Evolutionary conservation across 1,284 basidiomycete species (phyloP).

Genomic region (Trametes polyzona): DNA sequence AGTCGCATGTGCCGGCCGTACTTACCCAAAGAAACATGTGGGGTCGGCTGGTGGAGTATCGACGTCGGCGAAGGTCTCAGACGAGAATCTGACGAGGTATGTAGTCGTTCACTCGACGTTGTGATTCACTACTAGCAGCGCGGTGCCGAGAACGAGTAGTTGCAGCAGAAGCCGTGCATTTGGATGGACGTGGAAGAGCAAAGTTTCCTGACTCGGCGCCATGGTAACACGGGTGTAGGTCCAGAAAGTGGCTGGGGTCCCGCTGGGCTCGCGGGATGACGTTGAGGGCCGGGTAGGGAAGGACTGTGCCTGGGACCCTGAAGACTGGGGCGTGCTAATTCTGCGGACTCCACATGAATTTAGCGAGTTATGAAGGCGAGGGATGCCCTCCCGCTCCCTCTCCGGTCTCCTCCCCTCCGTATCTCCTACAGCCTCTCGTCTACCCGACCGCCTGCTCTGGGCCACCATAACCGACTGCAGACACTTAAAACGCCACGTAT

Average conservation of each 20-base stretch:
- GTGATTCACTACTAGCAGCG: no score
- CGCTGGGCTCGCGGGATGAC: neutral
- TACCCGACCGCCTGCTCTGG: neutral
- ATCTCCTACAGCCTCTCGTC: no score
- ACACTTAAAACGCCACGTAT: neutral
- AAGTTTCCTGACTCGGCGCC: neutral
- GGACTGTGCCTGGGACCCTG: neutral
- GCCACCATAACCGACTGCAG: neutral
- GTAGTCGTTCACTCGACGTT: no score
- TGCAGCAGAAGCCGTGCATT: neutral
- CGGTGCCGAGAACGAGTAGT: no score
- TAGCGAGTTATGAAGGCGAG: neutral
- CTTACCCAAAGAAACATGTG: no score
- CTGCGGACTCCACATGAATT: constrained; percentile 4
- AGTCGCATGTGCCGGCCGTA: no score
- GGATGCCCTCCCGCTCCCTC: neutral
- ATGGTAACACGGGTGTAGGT: neutral
- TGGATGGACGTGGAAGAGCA: no score
- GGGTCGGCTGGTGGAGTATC: no score
- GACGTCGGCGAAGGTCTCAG: no score
- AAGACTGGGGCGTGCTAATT: neutral
- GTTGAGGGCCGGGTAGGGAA: neutral
- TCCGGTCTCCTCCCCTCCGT: neutral
- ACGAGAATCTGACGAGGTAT: no score
- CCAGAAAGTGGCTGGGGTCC: constrained; percentile 1